A percentile compares a stretch with the other conserved stretches of the same genome.
phyloP scores from a whole-genome alignment of 164 flowering plant genomes.

The Aristolochia fimbriata region DNA sequence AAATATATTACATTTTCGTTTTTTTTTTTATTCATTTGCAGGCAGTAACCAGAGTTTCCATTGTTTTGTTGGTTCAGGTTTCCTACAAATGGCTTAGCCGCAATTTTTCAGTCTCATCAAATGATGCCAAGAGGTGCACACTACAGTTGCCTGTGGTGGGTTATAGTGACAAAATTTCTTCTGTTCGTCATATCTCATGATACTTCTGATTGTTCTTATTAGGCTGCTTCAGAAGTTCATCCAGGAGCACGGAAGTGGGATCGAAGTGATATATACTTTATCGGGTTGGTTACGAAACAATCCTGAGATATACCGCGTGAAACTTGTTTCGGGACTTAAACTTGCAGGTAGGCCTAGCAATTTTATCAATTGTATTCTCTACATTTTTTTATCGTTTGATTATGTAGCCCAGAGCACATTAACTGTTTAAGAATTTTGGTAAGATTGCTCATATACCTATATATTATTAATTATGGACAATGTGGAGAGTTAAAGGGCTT shows the following conservation, averaged over 20 bases:
- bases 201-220: neutral
- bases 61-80: constrained; percentile 35
- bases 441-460: neutral
- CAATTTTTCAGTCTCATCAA: constrained; percentile 65
- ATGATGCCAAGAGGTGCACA: constrained; percentile 71
- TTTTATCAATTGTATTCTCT: neutral
- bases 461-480: neutral
- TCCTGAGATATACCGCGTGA: constrained; percentile 45
- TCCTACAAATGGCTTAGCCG: constrained; percentile 97
- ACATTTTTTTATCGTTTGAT: too few species aligned
- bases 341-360: constrained; percentile 47
- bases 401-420: too few species aligned
- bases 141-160: neutral
- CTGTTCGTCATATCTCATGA: too few species aligned
- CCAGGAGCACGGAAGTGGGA: constrained; percentile 40
- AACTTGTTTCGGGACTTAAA: constrained; percentile 51
- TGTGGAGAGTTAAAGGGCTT: neutral
- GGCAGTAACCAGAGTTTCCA: neutral
- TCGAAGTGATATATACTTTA: constrained; percentile 55
- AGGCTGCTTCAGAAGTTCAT: constrained; percentile 83
- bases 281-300: constrained; percentile 67
- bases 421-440: neutral
- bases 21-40: neutral
- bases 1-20: neutral
- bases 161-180: too few species aligned